Evolutionary conservation across 352 stramenopile species (phyloP).

Genomic region (Pelagophyceae sp.): DNA sequence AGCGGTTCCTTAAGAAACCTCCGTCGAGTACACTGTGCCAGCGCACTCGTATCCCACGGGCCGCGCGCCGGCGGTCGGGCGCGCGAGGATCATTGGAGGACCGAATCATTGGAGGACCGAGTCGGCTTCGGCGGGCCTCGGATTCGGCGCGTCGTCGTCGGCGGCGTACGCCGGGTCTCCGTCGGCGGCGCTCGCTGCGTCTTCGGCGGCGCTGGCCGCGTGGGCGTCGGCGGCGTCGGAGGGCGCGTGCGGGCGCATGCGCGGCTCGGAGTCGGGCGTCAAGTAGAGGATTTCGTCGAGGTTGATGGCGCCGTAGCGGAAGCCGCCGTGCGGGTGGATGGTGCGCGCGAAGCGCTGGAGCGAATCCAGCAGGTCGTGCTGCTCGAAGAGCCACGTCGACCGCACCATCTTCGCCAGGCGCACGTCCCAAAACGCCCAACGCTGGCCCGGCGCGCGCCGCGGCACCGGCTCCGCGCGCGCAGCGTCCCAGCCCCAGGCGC

Average conservation of each 20-base stretch:
- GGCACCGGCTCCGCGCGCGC: not conserved
- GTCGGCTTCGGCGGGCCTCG: too few relatives aligned
- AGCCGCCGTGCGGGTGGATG: not conserved
- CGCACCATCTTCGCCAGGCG: not conserved
- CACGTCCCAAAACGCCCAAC: not conserved
- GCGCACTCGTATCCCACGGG: too few relatives aligned
- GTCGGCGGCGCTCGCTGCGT: not conserved
- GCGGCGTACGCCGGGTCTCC: not conserved
- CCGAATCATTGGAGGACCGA: too few relatives aligned
- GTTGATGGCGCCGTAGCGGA: not conserved
- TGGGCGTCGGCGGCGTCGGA: too few relatives aligned
- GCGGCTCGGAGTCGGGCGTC: too few relatives aligned
- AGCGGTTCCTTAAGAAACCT: too few relatives aligned
- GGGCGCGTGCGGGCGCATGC: too few relatives aligned
- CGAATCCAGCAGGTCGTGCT: not conserved
- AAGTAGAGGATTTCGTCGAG: slow-evolving; percentile 10
- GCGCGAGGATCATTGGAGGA: too few relatives aligned
- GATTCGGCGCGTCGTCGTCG: not conserved
- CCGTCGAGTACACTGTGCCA: too few relatives aligned
- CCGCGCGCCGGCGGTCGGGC: too few relatives aligned
- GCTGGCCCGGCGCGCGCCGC: not conserved
- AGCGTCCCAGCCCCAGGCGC: not conserved
- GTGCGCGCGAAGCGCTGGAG: not conserved
- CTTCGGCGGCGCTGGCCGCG: not conserved
- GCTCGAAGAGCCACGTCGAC: not conserved